These are phyloP conservation scores for Cercospora sojina DNA, from an alignment of 2,329 filamentous ascomycete genomes.

Conservation along the genomic window DNA sequence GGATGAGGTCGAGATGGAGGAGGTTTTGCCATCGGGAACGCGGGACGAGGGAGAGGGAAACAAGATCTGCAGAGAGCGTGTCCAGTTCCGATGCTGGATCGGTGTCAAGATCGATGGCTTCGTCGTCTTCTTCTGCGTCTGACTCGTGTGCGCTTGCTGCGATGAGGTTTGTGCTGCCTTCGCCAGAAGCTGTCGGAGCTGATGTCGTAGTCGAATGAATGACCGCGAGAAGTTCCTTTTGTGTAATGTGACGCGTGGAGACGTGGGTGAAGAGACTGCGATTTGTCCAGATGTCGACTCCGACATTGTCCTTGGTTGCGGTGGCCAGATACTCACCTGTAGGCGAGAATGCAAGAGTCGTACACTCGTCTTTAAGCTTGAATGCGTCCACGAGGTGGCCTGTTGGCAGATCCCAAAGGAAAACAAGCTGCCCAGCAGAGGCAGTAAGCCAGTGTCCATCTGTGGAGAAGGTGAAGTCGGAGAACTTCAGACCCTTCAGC, in stretches of 20 bases:
- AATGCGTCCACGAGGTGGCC: slow-evolving; percentile 94
- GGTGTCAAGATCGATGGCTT: slow-evolving; percentile 50
- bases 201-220: slow-evolving; percentile 34
- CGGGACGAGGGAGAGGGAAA: slow-evolving; percentile 85
- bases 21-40: slow-evolving; percentile 93
- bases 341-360: slow-evolving; percentile 78
- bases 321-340: slow-evolving; percentile 95
- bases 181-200: slow-evolving; percentile 73
- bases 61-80: slow-evolving; percentile 70
- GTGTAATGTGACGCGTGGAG: slow-evolving; percentile 78
- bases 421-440: slow-evolving; percentile 74
- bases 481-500: slow-evolving; percentile 28
- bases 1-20: slow-evolving; percentile 84
- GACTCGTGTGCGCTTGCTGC: slow-evolving; percentile 44
- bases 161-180: slow-evolving; percentile 69
- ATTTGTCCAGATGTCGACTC: slow-evolving; percentile 96
- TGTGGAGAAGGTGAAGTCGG: slow-evolving; percentile 68
- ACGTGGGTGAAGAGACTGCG: slow-evolving; percentile 86
- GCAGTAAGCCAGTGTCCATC: slow-evolving; percentile 94
- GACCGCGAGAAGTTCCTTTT: slow-evolving; percentile 67
- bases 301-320: slow-evolving; percentile 75
- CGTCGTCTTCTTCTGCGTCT: slow-evolving; percentile 65
- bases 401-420: slow-evolving; percentile 94
- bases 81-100: slow-evolving; percentile 50
- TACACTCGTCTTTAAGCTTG: slow-evolving; percentile 74